Conservation (phyloP, 192 early-diverging fungal genomes). For the Pecoramyces ruminantium region DNA sequence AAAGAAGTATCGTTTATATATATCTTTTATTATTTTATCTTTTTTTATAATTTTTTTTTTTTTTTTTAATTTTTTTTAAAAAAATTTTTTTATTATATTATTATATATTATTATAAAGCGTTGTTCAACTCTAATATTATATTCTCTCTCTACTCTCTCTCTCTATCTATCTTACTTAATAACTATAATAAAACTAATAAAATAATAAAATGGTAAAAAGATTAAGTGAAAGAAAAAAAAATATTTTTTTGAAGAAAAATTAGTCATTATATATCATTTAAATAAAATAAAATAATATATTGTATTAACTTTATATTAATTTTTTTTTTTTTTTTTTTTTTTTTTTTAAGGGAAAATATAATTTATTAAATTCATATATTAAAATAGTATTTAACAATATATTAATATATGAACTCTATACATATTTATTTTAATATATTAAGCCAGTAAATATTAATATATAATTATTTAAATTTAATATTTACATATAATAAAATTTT, state of each 20-base stretch:
- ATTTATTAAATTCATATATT: not conserved
- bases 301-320: not conserved
- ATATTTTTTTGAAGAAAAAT: not conserved
- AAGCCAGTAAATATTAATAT: not conserved
- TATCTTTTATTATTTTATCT: no score
- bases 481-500: no score
- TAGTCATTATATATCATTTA: not conserved
- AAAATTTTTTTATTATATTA: no score
- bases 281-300: not conserved
- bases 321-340: not conserved
- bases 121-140: no score
- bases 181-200: no score
- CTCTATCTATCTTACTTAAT: no score
- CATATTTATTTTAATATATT: not conserved
- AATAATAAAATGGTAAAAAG: not conserved
- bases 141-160: no score
- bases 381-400: not conserved
- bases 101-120: no score
- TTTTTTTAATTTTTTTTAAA: no score
- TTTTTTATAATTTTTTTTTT: no score
- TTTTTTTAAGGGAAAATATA: not conserved
- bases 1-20: no score
- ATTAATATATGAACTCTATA: not conserved
- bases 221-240: not conserved
- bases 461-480: not conserved